Percentiles rank a stretch among this genome's conserved stretches.
phyloP scores from a whole-genome alignment of 768 basidiomycete genomes.

The Cyclocybe aegerita region DNA sequence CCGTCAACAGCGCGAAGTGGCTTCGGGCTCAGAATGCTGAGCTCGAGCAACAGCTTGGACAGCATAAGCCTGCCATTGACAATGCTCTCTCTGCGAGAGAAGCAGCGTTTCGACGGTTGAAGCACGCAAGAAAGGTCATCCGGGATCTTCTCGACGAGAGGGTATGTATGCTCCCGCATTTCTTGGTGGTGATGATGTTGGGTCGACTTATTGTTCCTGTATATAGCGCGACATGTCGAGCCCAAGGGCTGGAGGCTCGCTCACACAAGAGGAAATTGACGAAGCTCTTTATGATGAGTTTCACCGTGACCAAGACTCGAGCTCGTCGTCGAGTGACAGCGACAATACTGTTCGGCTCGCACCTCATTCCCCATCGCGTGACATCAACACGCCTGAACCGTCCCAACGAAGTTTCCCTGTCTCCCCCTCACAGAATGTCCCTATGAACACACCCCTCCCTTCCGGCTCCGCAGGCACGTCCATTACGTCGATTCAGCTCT shows the following conservation, averaged over 20 bases:
- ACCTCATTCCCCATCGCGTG: neutral
- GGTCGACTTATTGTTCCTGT: neutral
- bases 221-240: slow-evolving; percentile 22
- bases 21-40: slow-evolving; percentile 32
- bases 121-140: slow-evolving; percentile 38
- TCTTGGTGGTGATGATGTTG: neutral
- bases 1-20: slow-evolving; percentile 23
- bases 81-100: slow-evolving; percentile 32
- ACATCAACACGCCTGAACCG: neutral
- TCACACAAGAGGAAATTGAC: slow-evolving; percentile 22
- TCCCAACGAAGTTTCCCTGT: too few relatives aligned
- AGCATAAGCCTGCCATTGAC: slow-evolving; percentile 27
- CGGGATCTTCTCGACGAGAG: slow-evolving; percentile 41
- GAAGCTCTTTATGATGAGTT: slow-evolving; percentile 23
- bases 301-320: slow-evolving; percentile 6
- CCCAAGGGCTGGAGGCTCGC: slow-evolving; percentile 8
- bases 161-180: slow-evolving; percentile 23
- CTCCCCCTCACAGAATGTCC: too few relatives aligned
- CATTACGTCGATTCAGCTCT: neutral
- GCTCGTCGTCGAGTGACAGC: slow-evolving; percentile 17
- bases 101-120: slow-evolving; percentile 30
- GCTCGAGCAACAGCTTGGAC: slow-evolving; percentile 26
- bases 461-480: too few relatives aligned
- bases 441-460: too few relatives aligned
- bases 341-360: slow-evolving; percentile 21